These are phyloP conservation scores for Nigrograna mackinnonii DNA, from an alignment of 2,329 filamentous ascomycete species.

Conservation along the genomic window DNA sequence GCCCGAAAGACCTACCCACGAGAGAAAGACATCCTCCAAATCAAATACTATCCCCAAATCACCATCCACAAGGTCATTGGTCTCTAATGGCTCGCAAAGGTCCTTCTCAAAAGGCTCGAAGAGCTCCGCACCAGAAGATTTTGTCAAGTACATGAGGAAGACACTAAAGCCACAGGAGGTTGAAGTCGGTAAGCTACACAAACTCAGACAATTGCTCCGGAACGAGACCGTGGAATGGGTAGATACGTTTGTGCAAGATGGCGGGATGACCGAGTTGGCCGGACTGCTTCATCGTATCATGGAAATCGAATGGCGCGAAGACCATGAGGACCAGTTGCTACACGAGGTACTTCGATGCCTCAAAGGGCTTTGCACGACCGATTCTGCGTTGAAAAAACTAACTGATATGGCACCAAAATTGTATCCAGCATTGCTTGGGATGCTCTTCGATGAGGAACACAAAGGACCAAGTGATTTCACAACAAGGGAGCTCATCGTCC, in stretches of 20 bases:
- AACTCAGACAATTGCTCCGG: conserved; percentile 82
- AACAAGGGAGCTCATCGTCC: conserved; percentile 87
- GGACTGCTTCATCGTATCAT: conserved; percentile 87
- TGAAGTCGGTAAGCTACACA: conserved; percentile 94
- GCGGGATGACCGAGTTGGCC: conserved; percentile 91
- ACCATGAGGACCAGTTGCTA: conserved; percentile 90
- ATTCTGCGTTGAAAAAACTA: conserved; percentile 79
- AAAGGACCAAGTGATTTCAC: conserved; percentile 97
- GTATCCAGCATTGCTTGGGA: conserved; percentile 81
- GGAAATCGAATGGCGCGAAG: conserved; percentile 96
- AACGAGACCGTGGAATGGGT: conserved; percentile 98
- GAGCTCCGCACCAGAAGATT: conserved; percentile 77
- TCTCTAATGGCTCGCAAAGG: conserved; percentile 58
- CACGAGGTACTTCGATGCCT: conserved; percentile 92
- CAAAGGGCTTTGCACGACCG: conserved; percentile 92
- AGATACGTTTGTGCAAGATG: conserved; percentile 84
- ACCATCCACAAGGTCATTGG: conserved; percentile 60
- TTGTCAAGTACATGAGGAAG: conserved; percentile 82
- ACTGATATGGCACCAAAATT: conserved; percentile 77
- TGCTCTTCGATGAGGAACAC: conserved; percentile 97
- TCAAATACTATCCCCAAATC: conserved; percentile 71
- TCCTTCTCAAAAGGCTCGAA: conserved; percentile 72
- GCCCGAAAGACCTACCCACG: conserved; percentile 63
- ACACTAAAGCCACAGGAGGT: conserved; percentile 80
- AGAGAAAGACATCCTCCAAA: conserved; percentile 67